A percentile compares a stretch with the other conserved stretches of the same genome.
These are phyloP conservation scores for Coemansia sp. DNA, from an alignment of 192 early-diverging fungal genomes.

Conservation along the genomic window DNA sequence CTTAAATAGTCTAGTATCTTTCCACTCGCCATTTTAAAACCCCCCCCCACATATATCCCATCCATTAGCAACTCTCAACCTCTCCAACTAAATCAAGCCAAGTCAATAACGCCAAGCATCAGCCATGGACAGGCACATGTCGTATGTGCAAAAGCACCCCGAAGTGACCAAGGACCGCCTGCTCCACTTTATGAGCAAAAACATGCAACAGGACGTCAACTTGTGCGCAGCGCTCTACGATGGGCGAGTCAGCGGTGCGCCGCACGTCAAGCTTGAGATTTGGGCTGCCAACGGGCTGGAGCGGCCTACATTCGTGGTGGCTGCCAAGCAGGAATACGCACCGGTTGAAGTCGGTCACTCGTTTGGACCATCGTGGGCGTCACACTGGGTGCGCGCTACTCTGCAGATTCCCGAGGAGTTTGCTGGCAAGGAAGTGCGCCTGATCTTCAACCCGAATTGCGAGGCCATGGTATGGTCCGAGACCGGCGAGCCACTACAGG, in stretches of 20 bases:
- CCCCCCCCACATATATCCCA: neutral
- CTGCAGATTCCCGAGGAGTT: slow-evolving; percentile 69
- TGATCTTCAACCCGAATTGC: slow-evolving; percentile 84
- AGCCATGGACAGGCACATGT: slow-evolving; percentile 41
- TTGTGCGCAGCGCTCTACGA: slow-evolving; percentile 59
- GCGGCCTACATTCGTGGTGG: slow-evolving; percentile 53
- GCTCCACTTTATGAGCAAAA: slow-evolving; percentile 67
- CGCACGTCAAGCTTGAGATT: slow-evolving; percentile 57
- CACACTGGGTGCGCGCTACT: slow-evolving; percentile 74
- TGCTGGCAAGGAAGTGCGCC: slow-evolving; percentile 74
- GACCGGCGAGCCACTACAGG: slow-evolving; percentile 80
- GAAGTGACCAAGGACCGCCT: slow-evolving; percentile 76
- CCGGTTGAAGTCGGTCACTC: slow-evolving; percentile 69
- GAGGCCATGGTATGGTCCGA: slow-evolving; percentile 91
- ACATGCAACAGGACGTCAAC: slow-evolving; percentile 72
- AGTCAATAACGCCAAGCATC: neutral
- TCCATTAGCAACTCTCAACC: neutral
- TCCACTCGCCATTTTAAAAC: neutral
- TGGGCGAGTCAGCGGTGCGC: slow-evolving; percentile 40
- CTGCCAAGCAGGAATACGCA: slow-evolving; percentile 64
- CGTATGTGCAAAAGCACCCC: slow-evolving; percentile 65
- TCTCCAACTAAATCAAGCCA: neutral
- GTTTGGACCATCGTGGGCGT: slow-evolving; percentile 88
- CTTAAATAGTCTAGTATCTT: neutral
- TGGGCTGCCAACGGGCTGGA: slow-evolving; percentile 56